Conservation (phyloP, 2,329 filamentous ascomycete species). For the Cladosporium sp. region DNA sequence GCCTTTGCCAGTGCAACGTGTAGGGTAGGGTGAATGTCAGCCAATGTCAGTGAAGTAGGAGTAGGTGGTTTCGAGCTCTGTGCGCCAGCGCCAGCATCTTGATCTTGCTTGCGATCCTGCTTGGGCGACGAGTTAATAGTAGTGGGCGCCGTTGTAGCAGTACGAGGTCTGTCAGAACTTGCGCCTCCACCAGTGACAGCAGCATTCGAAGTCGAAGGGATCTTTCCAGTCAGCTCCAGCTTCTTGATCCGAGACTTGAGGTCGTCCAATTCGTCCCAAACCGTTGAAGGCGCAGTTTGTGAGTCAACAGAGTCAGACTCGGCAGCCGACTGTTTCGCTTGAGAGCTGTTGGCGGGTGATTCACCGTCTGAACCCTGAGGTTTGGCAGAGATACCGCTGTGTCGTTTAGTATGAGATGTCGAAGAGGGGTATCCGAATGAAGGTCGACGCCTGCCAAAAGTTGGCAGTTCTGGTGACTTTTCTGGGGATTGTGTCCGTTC, state of each 20-base stretch:
- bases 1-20: conserved; percentile 79
- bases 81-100: conserved; percentile 31
- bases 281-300: conserved; percentile 83
- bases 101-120: conserved; percentile 56
- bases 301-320: conserved; percentile 78
- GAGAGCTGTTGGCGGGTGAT: conserved; percentile 42
- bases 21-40: conserved; percentile 72
- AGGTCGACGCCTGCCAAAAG: conserved; percentile 28
- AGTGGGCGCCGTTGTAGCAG: conserved; percentile 86
- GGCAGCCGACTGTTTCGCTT: conserved; percentile 52
- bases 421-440: conserved; percentile 24
- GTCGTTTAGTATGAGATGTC: conserved; percentile 4
- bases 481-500: conserved; percentile 31
- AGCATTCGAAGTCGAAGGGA: conserved; percentile 78
- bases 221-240: conserved; percentile 84
- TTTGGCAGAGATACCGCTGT: conserved; percentile 2
- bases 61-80: conserved; percentile 6
- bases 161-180: conserved; percentile 72
- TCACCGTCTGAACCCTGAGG: conserved; percentile 25
- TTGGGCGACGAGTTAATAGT: conserved; percentile 90
- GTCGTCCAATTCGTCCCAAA: conserved; percentile 97
- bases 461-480: conserved; percentile 31
- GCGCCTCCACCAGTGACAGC: conserved; percentile 64
- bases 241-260: conserved; percentile 90
- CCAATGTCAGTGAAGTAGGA: conserved; percentile 31